Evolutionary conservation across 306 rosid genomes (phyloP).

Genomic region (Myrica gale): DNA sequence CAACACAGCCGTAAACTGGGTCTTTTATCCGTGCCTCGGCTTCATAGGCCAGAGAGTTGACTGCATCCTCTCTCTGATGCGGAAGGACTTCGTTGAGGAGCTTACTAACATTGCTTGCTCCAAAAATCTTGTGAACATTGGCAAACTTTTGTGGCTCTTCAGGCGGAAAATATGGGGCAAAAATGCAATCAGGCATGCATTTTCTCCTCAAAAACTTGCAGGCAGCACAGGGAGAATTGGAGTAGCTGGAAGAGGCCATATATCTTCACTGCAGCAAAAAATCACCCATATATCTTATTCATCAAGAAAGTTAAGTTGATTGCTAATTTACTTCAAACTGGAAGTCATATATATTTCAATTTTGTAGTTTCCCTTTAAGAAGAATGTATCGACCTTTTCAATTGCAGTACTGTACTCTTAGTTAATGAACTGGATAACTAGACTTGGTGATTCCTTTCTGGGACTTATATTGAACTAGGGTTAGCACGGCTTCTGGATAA

Average conservation of each 20-base stretch:
- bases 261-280: conserved; percentile 10
- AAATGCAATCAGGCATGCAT: conserved; percentile 75
- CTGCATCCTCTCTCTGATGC: conserved; percentile 81
- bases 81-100: conserved; percentile 77
- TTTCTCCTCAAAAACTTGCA: conserved; percentile 84
- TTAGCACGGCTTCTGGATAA: conserved; percentile 14
- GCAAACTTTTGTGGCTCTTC: conserved; percentile 86
- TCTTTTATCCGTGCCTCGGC: conserved; percentile 91
- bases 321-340: neutral
- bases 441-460: conserved; percentile 9
- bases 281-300: neutral
- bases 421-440: neutral
- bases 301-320: neutral
- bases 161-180: conserved; percentile 83
- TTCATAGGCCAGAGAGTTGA: conserved; percentile 86
- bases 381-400: too few relatives aligned
- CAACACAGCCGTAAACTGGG: conserved; percentile 93
- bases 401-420: neutral
- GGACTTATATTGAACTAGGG: conserved; percentile 34
- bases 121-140: conserved; percentile 86
- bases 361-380: neutral
- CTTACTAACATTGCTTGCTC: conserved; percentile 89
- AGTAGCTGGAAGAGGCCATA: conserved; percentile 70
- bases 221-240: conserved; percentile 87
- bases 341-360: neutral